These are phyloP conservation scores for Penicillium verhagenii DNA, from an alignment of 495 filamentous ascomycete genomes.

Conservation along the genomic window DNA sequence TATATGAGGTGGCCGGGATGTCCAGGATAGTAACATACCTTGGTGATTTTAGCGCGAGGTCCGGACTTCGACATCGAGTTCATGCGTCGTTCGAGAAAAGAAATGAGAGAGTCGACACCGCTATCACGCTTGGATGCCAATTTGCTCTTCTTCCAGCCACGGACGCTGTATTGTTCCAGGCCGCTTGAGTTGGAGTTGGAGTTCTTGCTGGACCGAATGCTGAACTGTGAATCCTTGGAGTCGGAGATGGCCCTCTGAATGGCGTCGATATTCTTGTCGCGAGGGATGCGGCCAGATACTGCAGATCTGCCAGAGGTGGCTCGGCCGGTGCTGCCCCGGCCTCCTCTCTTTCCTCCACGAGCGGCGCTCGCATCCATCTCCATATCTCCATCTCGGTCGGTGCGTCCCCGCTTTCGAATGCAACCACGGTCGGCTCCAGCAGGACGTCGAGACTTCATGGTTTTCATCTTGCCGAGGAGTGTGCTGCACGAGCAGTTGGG, in stretches of 20 bases:
- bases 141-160: slow-evolving; percentile 76
- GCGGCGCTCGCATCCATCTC: slow-evolving; percentile 62
- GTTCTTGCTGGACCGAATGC: slow-evolving; percentile 34
- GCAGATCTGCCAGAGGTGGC: not conserved
- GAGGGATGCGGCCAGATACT: slow-evolving; percentile 30
- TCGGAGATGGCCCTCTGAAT: slow-evolving; percentile 46
- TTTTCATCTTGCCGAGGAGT: slow-evolving; percentile 29
- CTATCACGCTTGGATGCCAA: slow-evolving; percentile 67
- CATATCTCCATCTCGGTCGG: slow-evolving; percentile 81
- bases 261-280: slow-evolving; percentile 29
- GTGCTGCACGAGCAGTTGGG: not conserved
- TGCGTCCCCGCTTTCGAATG: slow-evolving; percentile 67
- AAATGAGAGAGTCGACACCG: slow-evolving; percentile 65
- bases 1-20: slow-evolving; percentile 47
- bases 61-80: slow-evolving; percentile 55
- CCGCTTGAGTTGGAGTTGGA: slow-evolving; percentile 5
- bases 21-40: slow-evolving; percentile 69
- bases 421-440: slow-evolving; percentile 55
- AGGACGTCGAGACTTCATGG: slow-evolving; percentile 34
- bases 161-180: slow-evolving; percentile 53
- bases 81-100: slow-evolving; percentile 74
- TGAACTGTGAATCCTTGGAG: slow-evolving; percentile 37
- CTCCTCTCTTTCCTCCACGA: slow-evolving; percentile 26
- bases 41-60: slow-evolving; percentile 66
- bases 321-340: slow-evolving; percentile 6